Conservation (phyloP, 2,329 filamentous ascomycete genomes). For the Cadophora gregata region DNA sequence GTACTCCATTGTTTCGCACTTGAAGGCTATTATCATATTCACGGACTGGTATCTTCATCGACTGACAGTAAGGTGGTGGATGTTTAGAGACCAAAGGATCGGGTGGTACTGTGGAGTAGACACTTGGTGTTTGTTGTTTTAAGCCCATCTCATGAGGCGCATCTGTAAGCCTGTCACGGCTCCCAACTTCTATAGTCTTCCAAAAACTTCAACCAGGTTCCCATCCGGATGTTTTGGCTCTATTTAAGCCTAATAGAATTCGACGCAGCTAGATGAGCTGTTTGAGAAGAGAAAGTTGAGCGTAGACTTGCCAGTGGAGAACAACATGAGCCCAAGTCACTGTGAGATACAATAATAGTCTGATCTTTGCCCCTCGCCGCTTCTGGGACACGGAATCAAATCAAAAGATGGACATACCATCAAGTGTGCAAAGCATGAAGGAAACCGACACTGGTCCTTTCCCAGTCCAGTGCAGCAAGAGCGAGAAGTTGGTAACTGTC, state of each 20-base stretch:
- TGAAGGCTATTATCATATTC: neutral
- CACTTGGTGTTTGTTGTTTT: neutral
- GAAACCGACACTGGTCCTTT: conserved; percentile 20
- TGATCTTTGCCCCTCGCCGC: neutral
- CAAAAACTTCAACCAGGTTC: neutral
- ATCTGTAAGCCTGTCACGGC: neutral
- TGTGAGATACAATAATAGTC: neutral
- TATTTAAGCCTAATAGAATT: too few species aligned
- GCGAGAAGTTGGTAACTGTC: conserved; percentile 19
- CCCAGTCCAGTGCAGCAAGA: conserved; percentile 19
- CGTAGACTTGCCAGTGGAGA: neutral
- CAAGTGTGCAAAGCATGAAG: conserved; percentile 22
- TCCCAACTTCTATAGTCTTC: neutral
- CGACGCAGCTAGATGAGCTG: neutral
- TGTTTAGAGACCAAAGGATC: neutral
- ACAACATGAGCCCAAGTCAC: neutral
- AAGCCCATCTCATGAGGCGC: neutral
- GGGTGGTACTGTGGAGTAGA: neutral
- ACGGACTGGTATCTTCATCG: neutral
- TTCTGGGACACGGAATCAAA: neutral
- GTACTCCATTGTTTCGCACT: neutral
- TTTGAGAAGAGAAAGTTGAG: neutral
- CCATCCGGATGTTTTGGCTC: neutral
- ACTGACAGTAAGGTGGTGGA: neutral
- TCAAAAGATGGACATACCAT: conserved; percentile 7